Conservation (phyloP, 352 stramenopile species). For the Phytophthora pinifolia region DNA sequence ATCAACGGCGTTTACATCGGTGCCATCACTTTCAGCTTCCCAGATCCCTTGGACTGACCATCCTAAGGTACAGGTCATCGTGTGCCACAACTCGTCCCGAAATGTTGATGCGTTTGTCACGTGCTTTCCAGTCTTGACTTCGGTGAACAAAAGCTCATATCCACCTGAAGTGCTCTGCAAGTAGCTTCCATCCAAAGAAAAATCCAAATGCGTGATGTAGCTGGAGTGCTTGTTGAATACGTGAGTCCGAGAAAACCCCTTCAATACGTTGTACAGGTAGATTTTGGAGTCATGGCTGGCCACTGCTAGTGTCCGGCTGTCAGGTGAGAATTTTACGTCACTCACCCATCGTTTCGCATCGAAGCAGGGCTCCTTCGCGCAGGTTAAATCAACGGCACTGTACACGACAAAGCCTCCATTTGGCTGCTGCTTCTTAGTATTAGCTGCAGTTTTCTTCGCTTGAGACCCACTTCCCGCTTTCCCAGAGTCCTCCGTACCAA, state of each 20-base stretch:
- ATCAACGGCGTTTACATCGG: constrained; percentile 79
- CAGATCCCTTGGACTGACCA: constrained; percentile 93
- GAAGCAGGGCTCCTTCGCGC: constrained; percentile 47
- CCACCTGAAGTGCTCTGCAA: constrained; percentile 77
- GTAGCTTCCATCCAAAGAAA: constrained; percentile 63
- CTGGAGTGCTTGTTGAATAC: constrained; percentile 83
- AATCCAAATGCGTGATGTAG: constrained; percentile 81
- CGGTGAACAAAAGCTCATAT: constrained; percentile 91
- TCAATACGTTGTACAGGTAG: constrained; percentile 78
- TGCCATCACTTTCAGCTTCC: constrained; percentile 72
- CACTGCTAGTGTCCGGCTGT: constrained; percentile 58
- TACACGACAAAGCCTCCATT: constrained; percentile 68
- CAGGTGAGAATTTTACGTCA: constrained; percentile 72
- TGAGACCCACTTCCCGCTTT: constrained; percentile 11
- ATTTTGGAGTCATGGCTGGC: constrained; percentile 73
- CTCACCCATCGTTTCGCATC: constrained; percentile 73
- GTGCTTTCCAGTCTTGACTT: constrained; percentile 63
- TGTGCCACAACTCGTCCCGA: constrained; percentile 90
- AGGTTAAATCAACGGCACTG: constrained; percentile 43
- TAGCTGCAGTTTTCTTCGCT: constrained; percentile 26
- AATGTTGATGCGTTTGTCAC: constrained; percentile 80
- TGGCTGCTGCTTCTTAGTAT: constrained; percentile 20
- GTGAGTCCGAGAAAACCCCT: constrained; percentile 62
- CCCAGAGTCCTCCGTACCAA: constrained; percentile 43
- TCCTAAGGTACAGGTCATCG: constrained; percentile 81